phyloP scores from a whole-genome alignment of 2,329 filamentous ascomycete species.

The Xylariaceae sp. region DNA sequence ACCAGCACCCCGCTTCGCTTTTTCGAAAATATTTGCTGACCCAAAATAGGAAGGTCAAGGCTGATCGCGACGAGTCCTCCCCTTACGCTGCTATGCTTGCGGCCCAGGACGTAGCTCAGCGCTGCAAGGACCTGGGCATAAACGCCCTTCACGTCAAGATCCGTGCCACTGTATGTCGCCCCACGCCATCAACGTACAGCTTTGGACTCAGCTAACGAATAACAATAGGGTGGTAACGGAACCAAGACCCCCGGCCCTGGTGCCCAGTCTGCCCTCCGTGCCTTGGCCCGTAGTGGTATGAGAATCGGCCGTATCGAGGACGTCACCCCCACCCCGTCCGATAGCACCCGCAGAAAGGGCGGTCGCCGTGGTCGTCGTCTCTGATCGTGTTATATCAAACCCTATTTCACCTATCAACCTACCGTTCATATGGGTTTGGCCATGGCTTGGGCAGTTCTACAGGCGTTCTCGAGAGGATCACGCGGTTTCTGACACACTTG shows the following conservation, averaged over 20 bases:
- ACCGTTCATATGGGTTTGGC: conserved; percentile 39
- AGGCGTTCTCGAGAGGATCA: conserved; percentile 37
- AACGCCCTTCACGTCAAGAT: conserved; percentile 99
- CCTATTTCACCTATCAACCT: conserved; percentile 37
- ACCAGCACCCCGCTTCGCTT: background rate
- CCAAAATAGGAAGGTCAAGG: conserved; percentile 88
- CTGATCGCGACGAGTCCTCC: conserved; percentile 99
- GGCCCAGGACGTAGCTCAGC: conserved; percentile 94
- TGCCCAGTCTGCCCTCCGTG: conserved; percentile 98
- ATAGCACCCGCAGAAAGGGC: conserved; percentile 99
- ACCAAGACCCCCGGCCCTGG: conserved; percentile 99
- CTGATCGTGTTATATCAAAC: conserved; percentile 62
- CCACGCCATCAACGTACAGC: conserved; percentile 37
- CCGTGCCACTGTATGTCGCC: conserved; percentile 96
- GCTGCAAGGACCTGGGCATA: conserved; percentile 75
- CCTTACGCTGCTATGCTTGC: conserved; percentile 99
- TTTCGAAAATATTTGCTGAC: conserved; percentile 2
- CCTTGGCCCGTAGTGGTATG: conserved; percentile 98
- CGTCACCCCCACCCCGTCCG: conserved; percentile 97
- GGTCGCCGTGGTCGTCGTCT: conserved; percentile 99
- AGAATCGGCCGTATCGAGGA: conserved; percentile 99
- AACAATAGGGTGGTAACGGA: conserved; percentile 73
- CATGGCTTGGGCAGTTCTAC: conserved; percentile 43
- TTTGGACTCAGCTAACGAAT: conserved; percentile 3
- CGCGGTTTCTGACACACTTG: conserved; percentile 47